phyloP scores from a whole-genome alignment of 2,329 filamentous ascomycete species.

The Talaromyces pinophilus region DNA sequence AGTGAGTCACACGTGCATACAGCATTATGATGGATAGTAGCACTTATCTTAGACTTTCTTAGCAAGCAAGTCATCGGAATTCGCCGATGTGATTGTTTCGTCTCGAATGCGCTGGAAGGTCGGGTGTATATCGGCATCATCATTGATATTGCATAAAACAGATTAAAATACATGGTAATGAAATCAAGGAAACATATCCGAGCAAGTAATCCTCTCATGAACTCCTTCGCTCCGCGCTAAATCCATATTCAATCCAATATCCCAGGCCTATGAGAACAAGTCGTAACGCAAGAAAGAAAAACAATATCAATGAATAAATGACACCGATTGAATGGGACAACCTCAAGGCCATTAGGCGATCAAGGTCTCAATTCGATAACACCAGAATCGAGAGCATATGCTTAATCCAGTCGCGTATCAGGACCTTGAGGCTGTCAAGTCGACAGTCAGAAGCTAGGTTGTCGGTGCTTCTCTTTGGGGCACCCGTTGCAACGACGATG shows the following conservation, averaged over 20 bases:
- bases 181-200: background rate
- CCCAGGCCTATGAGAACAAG: background rate
- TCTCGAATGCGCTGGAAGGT: background rate
- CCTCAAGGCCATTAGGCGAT: background rate
- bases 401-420: background rate
- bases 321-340: background rate
- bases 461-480: background rate
- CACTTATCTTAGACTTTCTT: background rate
- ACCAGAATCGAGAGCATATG: background rate
- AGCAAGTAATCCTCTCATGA: background rate
- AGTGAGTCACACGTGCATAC: slow-evolving; percentile 8
- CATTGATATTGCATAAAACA: background rate
- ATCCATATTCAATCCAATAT: background rate
- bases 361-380: background rate
- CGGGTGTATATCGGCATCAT: background rate
- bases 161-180: background rate
- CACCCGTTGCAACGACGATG: background rate
- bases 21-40: background rate
- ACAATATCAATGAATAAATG: background rate
- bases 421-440: background rate
- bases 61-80: background rate
- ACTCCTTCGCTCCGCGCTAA: slow-evolving; percentile 6
- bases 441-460: background rate
- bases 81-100: background rate
- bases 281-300: background rate